Evolutionary conservation across 2,329 filamentous ascomycete genomes (phyloP), one percentile per base, ranked within the genome.

Genomic region (Cryphonectria carpinicola): DNA sequence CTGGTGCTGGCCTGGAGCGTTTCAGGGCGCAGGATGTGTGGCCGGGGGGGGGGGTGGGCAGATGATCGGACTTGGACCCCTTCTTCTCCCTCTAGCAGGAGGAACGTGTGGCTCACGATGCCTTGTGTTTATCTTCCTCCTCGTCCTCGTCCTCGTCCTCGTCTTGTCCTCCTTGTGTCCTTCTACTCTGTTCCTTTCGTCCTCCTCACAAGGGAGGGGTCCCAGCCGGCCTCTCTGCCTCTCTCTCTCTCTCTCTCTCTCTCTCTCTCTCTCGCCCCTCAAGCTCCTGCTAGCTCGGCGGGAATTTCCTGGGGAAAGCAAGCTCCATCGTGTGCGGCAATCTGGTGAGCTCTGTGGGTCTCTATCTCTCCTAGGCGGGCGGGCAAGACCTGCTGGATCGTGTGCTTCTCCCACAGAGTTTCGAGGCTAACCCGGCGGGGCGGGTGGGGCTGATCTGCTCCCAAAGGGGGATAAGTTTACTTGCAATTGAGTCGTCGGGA

Each of bases 301-400:
- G 58, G 66, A 62, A 72, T 65, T 72, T 72, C 67, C 71, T 72
- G 71, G 71, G 71, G 71, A 71, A 72, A 39, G 22, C 46, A 49
- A 62, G 71, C 65, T 71, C 71, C 71, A 72, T 72, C 69, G 37
- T 49, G 62, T 39, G 66, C 66, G 71, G 63, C 58, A 52, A 63
- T 67, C 64, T 65, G 25, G 62, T 67, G 65, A n/a, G 65, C 32
- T 35, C 22, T 49, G 71, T 70, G 71, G 71, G 68, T 70, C 68
- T 41, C 22, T 32, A n/a, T 43, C 22, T 41, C 35, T 39, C 28
- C 43, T 32, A 22, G 13, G 66, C 56, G 63, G 66, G 71, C 43
- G 22, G 49, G 43, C n/a, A 14, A 17, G 43, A 22, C 11, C 32
- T 58, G 37, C 25, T 32, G 52, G 19, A 14, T 62, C 37, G 69